A percentile compares a stretch with the other conserved stretches of the same genome.
phyloP scores from a whole-genome alignment of 2,329 filamentous ascomycete genomes.

The Aureobasidium vineae region DNA sequence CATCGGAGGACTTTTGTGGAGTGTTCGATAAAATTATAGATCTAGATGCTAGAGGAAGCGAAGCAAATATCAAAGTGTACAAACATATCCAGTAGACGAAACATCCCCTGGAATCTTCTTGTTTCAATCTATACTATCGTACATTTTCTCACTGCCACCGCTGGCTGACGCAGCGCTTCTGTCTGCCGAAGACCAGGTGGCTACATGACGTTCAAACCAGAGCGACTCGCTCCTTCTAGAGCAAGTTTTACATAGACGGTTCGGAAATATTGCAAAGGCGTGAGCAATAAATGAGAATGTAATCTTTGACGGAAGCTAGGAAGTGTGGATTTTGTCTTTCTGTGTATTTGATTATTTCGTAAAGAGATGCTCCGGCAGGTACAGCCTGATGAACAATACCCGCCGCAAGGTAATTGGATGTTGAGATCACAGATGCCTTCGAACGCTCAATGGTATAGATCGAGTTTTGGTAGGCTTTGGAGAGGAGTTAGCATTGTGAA shows the following conservation, averaged over 20 bases:
- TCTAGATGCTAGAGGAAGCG: neutral
- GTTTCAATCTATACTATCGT: neutral
- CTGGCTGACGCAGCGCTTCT: neutral
- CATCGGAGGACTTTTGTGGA: conserved; percentile 15
- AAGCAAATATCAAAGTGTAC: neutral
- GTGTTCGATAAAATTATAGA: conserved; percentile 2
- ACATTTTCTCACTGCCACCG: neutral
- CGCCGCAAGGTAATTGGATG: too few relatives aligned
- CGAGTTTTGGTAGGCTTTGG: neutral
- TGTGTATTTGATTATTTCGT: too few relatives aligned
- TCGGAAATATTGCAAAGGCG: too few relatives aligned
- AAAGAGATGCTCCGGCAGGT: too few relatives aligned
- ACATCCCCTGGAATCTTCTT: neutral
- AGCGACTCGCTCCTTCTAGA: too few relatives aligned
- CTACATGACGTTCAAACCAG: too few relatives aligned
- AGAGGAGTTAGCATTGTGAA: neutral
- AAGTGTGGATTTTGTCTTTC: too few relatives aligned
- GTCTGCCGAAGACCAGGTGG: too few relatives aligned
- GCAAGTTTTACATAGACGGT: too few relatives aligned
- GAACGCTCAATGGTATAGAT: conserved; percentile 36
- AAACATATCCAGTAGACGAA: neutral
- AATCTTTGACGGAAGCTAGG: too few relatives aligned
- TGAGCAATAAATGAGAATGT: too few relatives aligned
- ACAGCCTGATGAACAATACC: too few relatives aligned
- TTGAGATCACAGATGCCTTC: conserved; percentile 29